These are phyloP conservation scores for Solanum hybrid DNA, from an alignment of 305 asterid species.

Conservation along the genomic window DNA sequence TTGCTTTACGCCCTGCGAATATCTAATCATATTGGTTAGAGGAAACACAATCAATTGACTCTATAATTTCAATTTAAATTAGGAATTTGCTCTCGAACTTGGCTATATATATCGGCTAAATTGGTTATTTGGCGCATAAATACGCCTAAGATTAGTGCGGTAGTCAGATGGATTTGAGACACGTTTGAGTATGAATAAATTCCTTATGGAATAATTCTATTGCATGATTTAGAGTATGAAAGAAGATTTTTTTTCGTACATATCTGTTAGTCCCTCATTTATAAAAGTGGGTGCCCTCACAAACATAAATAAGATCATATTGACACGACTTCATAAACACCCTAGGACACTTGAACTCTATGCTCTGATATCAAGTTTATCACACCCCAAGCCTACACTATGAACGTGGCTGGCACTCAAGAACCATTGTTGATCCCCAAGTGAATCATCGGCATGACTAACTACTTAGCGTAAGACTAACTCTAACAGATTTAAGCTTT, in stretches of 20 bases:
- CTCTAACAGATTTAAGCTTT: not conserved
- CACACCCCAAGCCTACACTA: not conserved
- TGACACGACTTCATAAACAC: not conserved
- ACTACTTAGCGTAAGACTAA: not conserved
- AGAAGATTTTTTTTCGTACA: not conserved
- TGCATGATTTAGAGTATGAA: not conserved
- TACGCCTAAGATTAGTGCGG: not conserved
- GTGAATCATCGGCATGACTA: not conserved
- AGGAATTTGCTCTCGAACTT: too few species aligned
- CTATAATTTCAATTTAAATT: too few species aligned
- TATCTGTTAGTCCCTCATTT: not conserved
- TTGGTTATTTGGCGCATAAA: too few species aligned
- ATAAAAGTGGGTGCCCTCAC: not conserved
- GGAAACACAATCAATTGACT: too few species aligned
- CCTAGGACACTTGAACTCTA: not conserved
- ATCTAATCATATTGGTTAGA: too few species aligned
- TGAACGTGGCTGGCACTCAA: not conserved
- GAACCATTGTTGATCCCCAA: not conserved
- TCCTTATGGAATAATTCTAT: not conserved
- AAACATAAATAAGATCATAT: not conserved
- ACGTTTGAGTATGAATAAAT: not conserved
- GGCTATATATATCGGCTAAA: too few species aligned
- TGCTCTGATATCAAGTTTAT: not conserved
- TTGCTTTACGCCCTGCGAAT: too few species aligned
- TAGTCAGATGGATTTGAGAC: not conserved